Conservation (phyloP, 495 filamentous ascomycete genomes). For the Penicillium daleae region DNA sequence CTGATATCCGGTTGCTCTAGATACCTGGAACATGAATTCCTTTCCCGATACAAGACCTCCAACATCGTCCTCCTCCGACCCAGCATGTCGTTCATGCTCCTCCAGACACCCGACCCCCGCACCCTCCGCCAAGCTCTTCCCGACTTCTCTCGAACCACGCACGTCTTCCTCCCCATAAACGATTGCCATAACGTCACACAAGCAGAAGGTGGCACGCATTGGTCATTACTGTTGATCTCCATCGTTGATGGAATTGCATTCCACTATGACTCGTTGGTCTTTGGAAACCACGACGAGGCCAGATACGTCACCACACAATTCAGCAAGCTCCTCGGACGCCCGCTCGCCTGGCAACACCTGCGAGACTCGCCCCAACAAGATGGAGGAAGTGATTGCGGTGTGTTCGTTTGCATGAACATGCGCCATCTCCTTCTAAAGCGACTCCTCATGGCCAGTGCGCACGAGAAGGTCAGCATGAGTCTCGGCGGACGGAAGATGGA, state of each 20-base stretch:
- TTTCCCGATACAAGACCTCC: conserved; percentile 72
- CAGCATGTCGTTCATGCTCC: conserved; percentile 90
- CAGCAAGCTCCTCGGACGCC: conserved; percentile 61
- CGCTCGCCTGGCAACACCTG: conserved; percentile 73
- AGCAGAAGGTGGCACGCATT: conserved; percentile 90
- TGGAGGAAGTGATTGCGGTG: conserved; percentile 91
- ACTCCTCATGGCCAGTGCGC: conserved; percentile 73
- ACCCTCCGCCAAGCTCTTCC: conserved; percentile 60
- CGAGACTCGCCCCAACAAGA: conserved; percentile 88
- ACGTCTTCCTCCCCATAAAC: conserved; percentile 97
- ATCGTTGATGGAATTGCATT: conserved; percentile 89
- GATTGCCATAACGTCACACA: conserved; percentile 75
- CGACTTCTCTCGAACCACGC: conserved; percentile 78
- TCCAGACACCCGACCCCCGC: conserved; percentile 76
- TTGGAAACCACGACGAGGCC: conserved; percentile 76
- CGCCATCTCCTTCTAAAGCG: conserved; percentile 81
- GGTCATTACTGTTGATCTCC: conserved; percentile 90
- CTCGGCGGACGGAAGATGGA: conserved; percentile 81
- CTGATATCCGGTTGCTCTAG: conserved; percentile 45
- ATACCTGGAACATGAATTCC: conserved; percentile 87
- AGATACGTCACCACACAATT: conserved; percentile 64
- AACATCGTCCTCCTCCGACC: conserved; percentile 91
- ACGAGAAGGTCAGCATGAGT: conserved; percentile 90
- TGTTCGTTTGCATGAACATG: conserved; percentile 96
- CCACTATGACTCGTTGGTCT: conserved; percentile 91